These are phyloP conservation scores for Inonotus obliquus DNA, from an alignment of 1,284 basidiomycete genomes.

Conservation along the genomic window DNA sequence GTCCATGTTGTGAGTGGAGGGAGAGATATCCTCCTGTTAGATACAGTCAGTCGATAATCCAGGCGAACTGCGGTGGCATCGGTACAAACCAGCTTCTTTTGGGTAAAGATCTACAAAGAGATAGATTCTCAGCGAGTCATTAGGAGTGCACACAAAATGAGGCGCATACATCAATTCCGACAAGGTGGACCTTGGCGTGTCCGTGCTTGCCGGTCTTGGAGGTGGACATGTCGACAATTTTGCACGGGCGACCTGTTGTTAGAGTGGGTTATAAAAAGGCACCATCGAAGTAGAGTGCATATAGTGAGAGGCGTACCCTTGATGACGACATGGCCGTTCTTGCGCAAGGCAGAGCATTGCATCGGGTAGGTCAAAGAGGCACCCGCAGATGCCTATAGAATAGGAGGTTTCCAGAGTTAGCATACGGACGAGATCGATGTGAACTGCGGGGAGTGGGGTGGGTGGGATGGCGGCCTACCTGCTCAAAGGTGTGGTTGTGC, in stretches of 20 bases:
- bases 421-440: constrained; percentile 9
- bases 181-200: constrained; percentile 98
- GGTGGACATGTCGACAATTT: constrained; percentile 99
- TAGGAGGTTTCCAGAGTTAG: not conserved
- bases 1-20: constrained; percentile 99
- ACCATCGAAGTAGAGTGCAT: not conserved
- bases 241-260: constrained; percentile 84
- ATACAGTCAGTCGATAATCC: constrained; percentile 3
- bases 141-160: constrained; percentile 8
- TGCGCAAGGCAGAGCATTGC: constrained; percentile 97
- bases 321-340: constrained; percentile 96
- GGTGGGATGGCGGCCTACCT: constrained; percentile 4
- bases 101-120: constrained; percentile 80
- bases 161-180: constrained; percentile 86
- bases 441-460: not conserved
- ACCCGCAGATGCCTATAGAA: constrained; percentile 63
- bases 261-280: constrained; percentile 6
- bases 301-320: constrained; percentile 52
- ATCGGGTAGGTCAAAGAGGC: constrained; percentile 89
- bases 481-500: constrained; percentile 19
- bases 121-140: constrained; percentile 11
- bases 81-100: constrained; percentile 78
- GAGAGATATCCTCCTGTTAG: constrained; percentile 93
- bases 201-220: constrained; percentile 99
- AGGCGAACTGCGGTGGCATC: constrained; percentile 4